Conservation (phyloP, 2,329 filamentous ascomycete genomes). For the Alternaria metachromatica region DNA sequence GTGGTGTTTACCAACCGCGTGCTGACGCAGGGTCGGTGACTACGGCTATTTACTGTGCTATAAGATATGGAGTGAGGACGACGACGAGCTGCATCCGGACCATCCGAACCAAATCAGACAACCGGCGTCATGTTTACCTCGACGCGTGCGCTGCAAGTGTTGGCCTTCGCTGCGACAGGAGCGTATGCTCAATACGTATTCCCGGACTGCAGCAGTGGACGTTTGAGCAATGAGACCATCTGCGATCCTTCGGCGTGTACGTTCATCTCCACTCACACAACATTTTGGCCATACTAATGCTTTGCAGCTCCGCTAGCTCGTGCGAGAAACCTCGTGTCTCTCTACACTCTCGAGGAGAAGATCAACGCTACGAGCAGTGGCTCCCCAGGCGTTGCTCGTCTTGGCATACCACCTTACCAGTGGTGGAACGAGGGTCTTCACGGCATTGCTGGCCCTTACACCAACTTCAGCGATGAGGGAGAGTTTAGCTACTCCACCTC, state of each 20-base stretch:
- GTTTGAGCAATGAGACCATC: slow-evolving; percentile 58
- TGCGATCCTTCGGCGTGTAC: slow-evolving; percentile 56
- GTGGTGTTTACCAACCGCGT: slow-evolving; percentile 6
- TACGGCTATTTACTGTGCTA: slow-evolving; percentile 27
- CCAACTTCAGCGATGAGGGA: slow-evolving; percentile 61
- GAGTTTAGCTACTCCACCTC: slow-evolving; percentile 69
- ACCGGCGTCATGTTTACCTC: slow-evolving; percentile 17
- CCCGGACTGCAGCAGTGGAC: slow-evolving; percentile 61
- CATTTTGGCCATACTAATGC: not conserved
- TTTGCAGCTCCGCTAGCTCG: slow-evolving; percentile 31
- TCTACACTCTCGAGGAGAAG: slow-evolving; percentile 49
- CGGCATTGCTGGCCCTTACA: slow-evolving; percentile 61
- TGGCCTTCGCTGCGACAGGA: slow-evolving; percentile 19
- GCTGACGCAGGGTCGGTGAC: not conserved
- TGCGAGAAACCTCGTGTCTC: slow-evolving; percentile 32
- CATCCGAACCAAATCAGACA: not conserved
- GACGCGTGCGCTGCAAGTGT: slow-evolving; percentile 9
- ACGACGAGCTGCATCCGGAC: not conserved
- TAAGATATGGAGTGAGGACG: slow-evolving; percentile 11
- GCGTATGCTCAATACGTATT: slow-evolving; percentile 42
- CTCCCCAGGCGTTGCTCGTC: slow-evolving; percentile 52
- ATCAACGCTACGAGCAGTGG: slow-evolving; percentile 61
- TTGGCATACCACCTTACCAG: slow-evolving; percentile 65
- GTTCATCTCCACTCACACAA: not conserved
- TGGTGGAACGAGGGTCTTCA: slow-evolving; percentile 48